phyloP scores from a whole-genome alignment of 2,329 filamentous ascomycete species.

The Gyromitra esculenta region DNA sequence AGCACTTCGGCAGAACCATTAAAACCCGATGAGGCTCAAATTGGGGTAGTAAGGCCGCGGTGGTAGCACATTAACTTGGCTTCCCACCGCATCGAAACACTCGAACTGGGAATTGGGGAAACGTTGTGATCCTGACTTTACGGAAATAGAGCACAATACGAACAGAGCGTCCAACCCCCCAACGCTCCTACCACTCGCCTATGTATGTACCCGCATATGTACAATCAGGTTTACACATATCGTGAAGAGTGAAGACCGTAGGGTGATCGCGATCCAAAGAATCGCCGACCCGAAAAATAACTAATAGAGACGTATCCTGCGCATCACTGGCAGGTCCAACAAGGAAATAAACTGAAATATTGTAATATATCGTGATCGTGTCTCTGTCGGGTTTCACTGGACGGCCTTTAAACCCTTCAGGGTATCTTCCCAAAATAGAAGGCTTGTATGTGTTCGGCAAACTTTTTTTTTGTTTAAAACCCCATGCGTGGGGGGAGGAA shows the following conservation, averaged over 20 bases:
- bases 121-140: not conserved
- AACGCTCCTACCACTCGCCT: not conserved
- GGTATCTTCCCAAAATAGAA: too few species aligned
- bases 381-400: too few species aligned
- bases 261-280: not conserved
- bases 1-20: not conserved
- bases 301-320: not conserved
- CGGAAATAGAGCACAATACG: not conserved
- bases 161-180: not conserved
- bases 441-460: too few species aligned
- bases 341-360: not conserved
- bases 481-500: too few species aligned
- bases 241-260: not conserved
- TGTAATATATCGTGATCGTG: not conserved
- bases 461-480: too few species aligned
- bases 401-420: too few species aligned
- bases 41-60: not conserved
- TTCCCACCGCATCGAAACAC: constrained; percentile 1
- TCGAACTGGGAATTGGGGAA: not conserved
- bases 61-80: not conserved
- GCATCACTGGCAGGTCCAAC: not conserved
- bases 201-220: not conserved
- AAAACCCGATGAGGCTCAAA: constrained; percentile 18
- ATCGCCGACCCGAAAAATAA: too few species aligned
- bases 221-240: not conserved